A percentile compares a stretch with the other conserved stretches of the same genome.
Conservation (phyloP, 208 protist species). For the Naegleria fowleri region DNA sequence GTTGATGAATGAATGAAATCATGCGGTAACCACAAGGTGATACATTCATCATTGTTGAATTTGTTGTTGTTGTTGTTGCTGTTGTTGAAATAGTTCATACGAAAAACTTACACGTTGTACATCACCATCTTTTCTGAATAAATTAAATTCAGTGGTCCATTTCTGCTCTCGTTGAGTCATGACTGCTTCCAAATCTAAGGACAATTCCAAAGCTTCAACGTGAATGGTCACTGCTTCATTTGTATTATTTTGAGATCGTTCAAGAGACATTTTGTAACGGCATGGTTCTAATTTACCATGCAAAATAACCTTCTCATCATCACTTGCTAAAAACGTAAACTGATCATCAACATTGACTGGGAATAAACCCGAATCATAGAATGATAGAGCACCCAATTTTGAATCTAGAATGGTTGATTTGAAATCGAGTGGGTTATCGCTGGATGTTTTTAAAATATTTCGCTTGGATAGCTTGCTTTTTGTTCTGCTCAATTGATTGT, state of each 20-base stretch:
- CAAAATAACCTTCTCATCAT: not conserved
- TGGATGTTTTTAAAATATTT: no score
- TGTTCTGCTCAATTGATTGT: not conserved
- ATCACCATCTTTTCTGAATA: slow-evolving; percentile 3
- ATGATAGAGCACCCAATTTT: not conserved
- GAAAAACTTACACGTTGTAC: not conserved
- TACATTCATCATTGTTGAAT: no score
- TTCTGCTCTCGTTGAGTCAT: not conserved
- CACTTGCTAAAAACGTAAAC: not conserved
- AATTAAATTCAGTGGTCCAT: not conserved
- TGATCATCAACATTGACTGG: not conserved
- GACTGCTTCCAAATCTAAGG: not conserved
- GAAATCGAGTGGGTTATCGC: not conserved
- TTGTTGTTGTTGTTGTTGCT: no score
- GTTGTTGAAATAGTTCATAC: no score
- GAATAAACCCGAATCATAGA: not conserved
- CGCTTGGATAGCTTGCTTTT: not conserved
- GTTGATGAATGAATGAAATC: no score
- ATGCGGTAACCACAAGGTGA: no score
- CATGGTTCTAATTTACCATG: not conserved
- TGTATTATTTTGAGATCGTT: not conserved
- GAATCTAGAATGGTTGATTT: not conserved
- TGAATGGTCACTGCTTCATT: not conserved
- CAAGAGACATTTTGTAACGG: not conserved
- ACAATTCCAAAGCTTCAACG: not conserved